Base-by-base conservation (phyloP, 305 asterid genomes). In the Salvia sclarea region DNA sequence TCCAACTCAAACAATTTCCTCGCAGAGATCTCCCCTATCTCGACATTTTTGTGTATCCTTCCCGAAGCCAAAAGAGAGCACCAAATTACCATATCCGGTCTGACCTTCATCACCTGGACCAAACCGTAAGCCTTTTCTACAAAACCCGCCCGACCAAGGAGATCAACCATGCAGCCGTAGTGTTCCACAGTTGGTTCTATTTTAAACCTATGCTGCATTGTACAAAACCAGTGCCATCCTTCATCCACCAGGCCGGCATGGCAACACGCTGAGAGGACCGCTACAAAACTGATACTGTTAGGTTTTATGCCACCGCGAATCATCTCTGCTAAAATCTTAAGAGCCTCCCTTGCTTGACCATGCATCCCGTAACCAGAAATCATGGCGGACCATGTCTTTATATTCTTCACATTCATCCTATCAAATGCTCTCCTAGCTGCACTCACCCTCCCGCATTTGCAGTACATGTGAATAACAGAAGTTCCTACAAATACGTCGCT, bases 341-440 rank as follows among this genome's bases (percentile, higher is more conserved):
- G 89, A 48, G 98, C 92, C 82, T 89, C 91, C 65, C 22, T 84
- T 60, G 96, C 95, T 73, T 72, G 87, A 14, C 98, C 96, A 44
- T 89, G 95, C 92, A 89, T 88, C 62, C 98, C 98, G 57, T 92
- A 89, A 54, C 98, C 96, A 50, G 96, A 84, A 70, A 92, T 84
- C 95, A 92, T 71, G 66, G 98, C 95, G 2, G 96, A 80, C 96
- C 98, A 92, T 31, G 96, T 81, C 77, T 85, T 92, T 22, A 89
- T 88, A 65, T 92, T 92, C 83, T 83, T 92, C 10, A 47, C 83
- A 14, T 70, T 78, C 92, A 89, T 88, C 75, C 84, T 80, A 50
- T 83, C 74, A 35, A 92, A 92, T 33, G 82, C 85, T 57, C 75
- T 77, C 81, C 89, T 89, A 10, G 95, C 96, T 79, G 70, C 69